A percentile compares a stretch with the other conserved stretches of the same genome.
These are phyloP conservation scores for Neophaeococcomyces mojaviensis DNA, from an alignment of 2,329 filamentous ascomycete species.

Conservation along the genomic window DNA sequence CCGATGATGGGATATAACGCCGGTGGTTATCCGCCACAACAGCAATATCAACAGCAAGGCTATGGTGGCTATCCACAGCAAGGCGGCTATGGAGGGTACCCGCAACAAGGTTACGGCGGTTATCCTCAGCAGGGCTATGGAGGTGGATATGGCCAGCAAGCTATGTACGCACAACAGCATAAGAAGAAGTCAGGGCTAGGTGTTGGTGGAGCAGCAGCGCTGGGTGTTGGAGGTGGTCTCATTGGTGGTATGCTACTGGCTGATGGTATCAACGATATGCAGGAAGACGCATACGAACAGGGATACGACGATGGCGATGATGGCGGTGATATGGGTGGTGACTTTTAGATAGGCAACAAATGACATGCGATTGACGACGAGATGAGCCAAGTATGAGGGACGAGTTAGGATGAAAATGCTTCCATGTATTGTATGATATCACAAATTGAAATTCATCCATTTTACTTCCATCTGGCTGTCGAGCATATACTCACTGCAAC, in stretches of 20 bases:
- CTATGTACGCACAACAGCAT: slow-evolving; percentile 30
- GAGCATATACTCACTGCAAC: too few relatives aligned
- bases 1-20: slow-evolving; percentile 8
- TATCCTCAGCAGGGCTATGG: slow-evolving; percentile 19
- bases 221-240: slow-evolving; percentile 75
- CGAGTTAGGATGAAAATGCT: not conserved
- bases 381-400: not conserved
- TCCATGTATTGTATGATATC: not conserved
- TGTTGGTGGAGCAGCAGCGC: slow-evolving; percentile 63
- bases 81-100: slow-evolving; percentile 33
- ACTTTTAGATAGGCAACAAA: not conserved
- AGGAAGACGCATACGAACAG: slow-evolving; percentile 52
- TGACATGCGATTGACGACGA: not conserved
- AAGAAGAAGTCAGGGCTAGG: slow-evolving; percentile 52
- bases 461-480: too few relatives aligned
- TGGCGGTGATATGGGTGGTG: slow-evolving; percentile 16
- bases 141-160: slow-evolving; percentile 23
- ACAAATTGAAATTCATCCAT: too few relatives aligned
- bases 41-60: slow-evolving; percentile 27
- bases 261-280: slow-evolving; percentile 56
- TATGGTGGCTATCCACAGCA: slow-evolving; percentile 18
- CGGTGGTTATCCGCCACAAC: slow-evolving; percentile 20
- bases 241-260: slow-evolving; percentile 68
- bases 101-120: slow-evolving; percentile 27
- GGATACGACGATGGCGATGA: slow-evolving; percentile 35